Percentiles rank a stretch among this genome's conserved stretches.
Evolutionary conservation across 257 asterid genomes (phyloP).

Genomic region (Solanum clarkiae): DNA sequence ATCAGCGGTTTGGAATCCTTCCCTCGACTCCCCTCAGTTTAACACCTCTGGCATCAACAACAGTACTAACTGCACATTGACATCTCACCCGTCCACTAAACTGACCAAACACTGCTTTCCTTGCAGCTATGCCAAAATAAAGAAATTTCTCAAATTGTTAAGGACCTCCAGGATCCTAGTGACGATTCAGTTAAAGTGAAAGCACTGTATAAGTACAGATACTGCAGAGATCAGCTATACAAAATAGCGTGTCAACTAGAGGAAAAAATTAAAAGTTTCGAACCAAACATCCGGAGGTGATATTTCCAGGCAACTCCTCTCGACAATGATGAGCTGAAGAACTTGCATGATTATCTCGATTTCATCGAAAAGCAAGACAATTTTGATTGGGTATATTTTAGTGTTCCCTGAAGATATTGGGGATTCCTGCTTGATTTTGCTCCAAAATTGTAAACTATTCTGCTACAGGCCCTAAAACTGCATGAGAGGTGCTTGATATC

Average conservation of each 20-base stretch:
- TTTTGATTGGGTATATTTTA: constrained; percentile 52
- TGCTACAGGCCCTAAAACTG: constrained; percentile 55
- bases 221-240: too few species aligned
- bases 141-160: constrained; percentile 46
- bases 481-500: constrained; percentile 93
- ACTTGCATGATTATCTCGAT: constrained; percentile 83
- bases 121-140: neutral
- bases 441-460: neutral
- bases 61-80: constrained; percentile 1
- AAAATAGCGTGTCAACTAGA: constrained; percentile 15
- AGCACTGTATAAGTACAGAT: constrained; percentile 14
- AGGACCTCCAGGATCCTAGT: constrained; percentile 58
- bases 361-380: constrained; percentile 63
- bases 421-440: neutral
- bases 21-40: constrained; percentile 20
- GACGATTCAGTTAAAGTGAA: constrained; percentile 33
- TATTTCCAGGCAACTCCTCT: constrained; percentile 11
- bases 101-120: too few species aligned
- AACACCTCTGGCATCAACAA: constrained; percentile 13
- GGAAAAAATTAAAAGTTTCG: constrained; percentile 51
- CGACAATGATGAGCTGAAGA: constrained; percentile 49
- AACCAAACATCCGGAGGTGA: constrained; percentile 42
- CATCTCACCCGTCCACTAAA: too few species aligned
- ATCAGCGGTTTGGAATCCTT: constrained; percentile 47
- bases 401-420: neutral